Evolutionary conservation across 139 green algal species (phyloP), one percentile per base, ranked within the genome.

Genomic region (Chlorella sp.): DNA sequence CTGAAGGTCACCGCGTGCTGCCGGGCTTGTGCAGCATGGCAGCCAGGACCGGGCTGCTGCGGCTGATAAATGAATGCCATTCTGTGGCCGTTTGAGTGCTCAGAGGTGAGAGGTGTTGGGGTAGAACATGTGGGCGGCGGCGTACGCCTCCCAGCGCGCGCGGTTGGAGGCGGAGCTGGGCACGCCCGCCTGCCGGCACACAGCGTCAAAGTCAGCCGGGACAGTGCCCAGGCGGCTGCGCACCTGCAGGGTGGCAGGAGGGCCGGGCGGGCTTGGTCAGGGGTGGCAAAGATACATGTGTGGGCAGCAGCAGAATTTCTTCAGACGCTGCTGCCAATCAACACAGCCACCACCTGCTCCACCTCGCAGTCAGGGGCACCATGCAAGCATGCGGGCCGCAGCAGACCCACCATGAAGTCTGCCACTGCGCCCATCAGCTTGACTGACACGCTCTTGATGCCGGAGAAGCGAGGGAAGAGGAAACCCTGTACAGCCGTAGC

Each of bases 381-480:
- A 16, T 30, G 28, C 20, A n/a, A 7, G 30, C 60, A 67, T 23
- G 70, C 70, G 32, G 18, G 2, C 36, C 87, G 4, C n/a, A 23
- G 2, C 44, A 51, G 44, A 9, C 47, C 26, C 65, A 91, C 83
- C 88, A 93, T 87, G 41, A 87, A 67, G 78, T 88, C 47, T 4
- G 86, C 90, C 15, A 91, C 82, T 11, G 81, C 82, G 17, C 75
- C 82, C 44, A 85, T 85, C 38, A 92, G 65, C 38, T 41, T n/a
- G 18, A 57, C 60, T 0, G 80, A 87, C 26, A 93, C 86, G 21
- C 17, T 78, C 23, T 82, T 81, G 84, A 95, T 92, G 28, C 13
- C 28, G 12, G 74, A 78, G 82, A 96, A 95, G 67, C 81, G 81
- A 2, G 91, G 91, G 82, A 93, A 94, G 12, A 94, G 79, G 39